These are phyloP conservation scores for Hypomyces perniciosus DNA, from an alignment of 2,329 filamentous ascomycete genomes.

Conservation along the genomic window DNA sequence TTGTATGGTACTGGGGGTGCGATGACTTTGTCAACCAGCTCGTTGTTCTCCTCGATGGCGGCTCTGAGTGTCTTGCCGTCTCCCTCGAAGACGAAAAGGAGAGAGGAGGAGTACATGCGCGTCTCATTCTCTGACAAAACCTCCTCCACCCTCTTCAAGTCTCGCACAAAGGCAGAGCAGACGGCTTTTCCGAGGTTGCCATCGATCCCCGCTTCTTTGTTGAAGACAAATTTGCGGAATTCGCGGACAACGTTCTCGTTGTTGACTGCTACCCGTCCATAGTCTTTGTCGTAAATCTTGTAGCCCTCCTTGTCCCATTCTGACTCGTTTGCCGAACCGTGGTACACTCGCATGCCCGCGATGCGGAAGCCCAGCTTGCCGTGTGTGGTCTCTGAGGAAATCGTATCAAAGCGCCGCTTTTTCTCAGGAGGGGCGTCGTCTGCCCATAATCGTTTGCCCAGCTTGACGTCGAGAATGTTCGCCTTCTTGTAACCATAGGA, in stretches of 20 bases:
- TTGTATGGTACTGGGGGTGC: slow-evolving; percentile 7
- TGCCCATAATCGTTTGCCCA: slow-evolving; percentile 81
- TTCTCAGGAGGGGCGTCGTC: slow-evolving; percentile 60
- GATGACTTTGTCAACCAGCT: slow-evolving; percentile 44
- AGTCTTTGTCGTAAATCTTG: slow-evolving; percentile 58
- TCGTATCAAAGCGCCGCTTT: slow-evolving; percentile 54
- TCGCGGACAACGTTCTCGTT: slow-evolving; percentile 48
- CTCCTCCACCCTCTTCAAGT: slow-evolving; percentile 47
- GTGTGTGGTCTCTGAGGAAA: slow-evolving; percentile 54
- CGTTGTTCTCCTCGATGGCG: slow-evolving; percentile 50
- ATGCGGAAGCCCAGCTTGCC: slow-evolving; percentile 56
- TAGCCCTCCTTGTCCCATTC: slow-evolving; percentile 51
- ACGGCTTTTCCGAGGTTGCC: slow-evolving; percentile 51
- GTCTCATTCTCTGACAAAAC: slow-evolving; percentile 51
- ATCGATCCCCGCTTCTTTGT: slow-evolving; percentile 51
- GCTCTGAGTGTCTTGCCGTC: slow-evolving; percentile 49
- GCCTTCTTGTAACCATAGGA: slow-evolving; percentile 74
- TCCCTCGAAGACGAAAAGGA: slow-evolving; percentile 60
- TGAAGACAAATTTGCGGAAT: slow-evolving; percentile 54
- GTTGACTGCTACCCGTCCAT: slow-evolving; percentile 48
- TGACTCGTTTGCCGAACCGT: slow-evolving; percentile 45
- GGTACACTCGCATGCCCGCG: slow-evolving; percentile 59
- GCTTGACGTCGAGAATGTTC: slow-evolving; percentile 90
- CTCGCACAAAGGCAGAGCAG: slow-evolving; percentile 46
- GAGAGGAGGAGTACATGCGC: slow-evolving; percentile 58